Conservation (phyloP, 2,329 filamentous ascomycete genomes). For the Claviceps sp. region DNA sequence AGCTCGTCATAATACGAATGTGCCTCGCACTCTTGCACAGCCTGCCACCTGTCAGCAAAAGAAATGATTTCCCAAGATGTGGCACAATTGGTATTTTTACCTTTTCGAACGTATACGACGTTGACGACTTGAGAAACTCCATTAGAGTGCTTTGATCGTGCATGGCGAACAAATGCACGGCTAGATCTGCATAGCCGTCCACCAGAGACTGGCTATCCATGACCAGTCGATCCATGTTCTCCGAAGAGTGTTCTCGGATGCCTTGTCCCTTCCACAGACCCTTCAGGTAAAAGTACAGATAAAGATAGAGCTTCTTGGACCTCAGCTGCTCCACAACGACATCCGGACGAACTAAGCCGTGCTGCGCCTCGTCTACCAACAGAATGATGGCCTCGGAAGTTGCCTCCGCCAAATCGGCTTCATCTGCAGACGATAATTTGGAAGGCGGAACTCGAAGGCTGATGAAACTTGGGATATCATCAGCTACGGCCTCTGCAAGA, state of each 20-base stretch:
- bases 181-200: constrained; percentile 76
- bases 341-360: constrained; percentile 68
- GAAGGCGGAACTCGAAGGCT: constrained; percentile 69
- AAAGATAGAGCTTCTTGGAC: constrained; percentile 52
- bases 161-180: constrained; percentile 72
- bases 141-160: constrained; percentile 73
- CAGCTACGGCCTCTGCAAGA: constrained; percentile 74
- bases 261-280: constrained; percentile 71
- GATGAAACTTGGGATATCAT: constrained; percentile 84
- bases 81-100: constrained; percentile 18
- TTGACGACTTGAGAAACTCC: constrained; percentile 74
- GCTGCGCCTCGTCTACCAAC: constrained; percentile 80
- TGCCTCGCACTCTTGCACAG: constrained; percentile 63
- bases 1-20: constrained; percentile 78
- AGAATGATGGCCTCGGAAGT: constrained; percentile 75
- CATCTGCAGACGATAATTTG: constrained; percentile 49
- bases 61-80: not conserved
- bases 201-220: constrained; percentile 56
- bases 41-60: constrained; percentile 28
- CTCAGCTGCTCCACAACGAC: constrained; percentile 69
- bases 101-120: constrained; percentile 77
- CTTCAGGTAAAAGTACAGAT: constrained; percentile 85
- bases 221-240: constrained; percentile 42
- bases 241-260: constrained; percentile 38
- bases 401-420: constrained; percentile 61